Conservation (phyloP, 306 rosid species). For the Glycine latifolia region DNA sequence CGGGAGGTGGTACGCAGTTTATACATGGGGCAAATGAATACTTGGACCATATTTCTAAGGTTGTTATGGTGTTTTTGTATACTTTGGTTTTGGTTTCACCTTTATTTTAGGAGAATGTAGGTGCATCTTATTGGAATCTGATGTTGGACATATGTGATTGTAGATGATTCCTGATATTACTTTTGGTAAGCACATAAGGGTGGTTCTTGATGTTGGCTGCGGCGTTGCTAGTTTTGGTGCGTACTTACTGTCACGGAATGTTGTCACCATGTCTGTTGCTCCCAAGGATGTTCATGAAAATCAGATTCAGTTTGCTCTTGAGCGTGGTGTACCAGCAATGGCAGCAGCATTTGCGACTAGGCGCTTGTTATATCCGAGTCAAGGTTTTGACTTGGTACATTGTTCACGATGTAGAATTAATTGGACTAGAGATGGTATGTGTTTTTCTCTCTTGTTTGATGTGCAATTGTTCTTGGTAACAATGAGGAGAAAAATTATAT, state of each 20-base stretch:
- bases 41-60: constrained; percentile 89
- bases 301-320: constrained; percentile 97
- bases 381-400: constrained; percentile 91
- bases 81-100: constrained; percentile 19
- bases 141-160: constrained; percentile 46
- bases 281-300: constrained; percentile 98
- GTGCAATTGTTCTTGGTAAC: constrained; percentile 32
- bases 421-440: constrained; percentile 93
- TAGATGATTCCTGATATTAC: constrained; percentile 87
- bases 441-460: constrained; percentile 38
- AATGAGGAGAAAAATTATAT: constrained; percentile 28
- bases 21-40: constrained; percentile 94
- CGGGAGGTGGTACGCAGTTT: constrained; percentile 98
- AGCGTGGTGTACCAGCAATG: constrained; percentile 99
- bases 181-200: constrained; percentile 82
- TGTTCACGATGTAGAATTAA: constrained; percentile 96
- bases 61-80: constrained; percentile 28
- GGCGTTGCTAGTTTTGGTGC: constrained; percentile 99
- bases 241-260: constrained; percentile 77
- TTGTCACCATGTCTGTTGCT: constrained; percentile 85
- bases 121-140: constrained; percentile 33
- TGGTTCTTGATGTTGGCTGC: constrained; percentile 89
- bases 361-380: constrained; percentile 88
- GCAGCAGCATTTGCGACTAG: constrained; percentile 87
- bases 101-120: constrained; percentile 19